A percentile compares a stretch with the other conserved stretches of the same genome.
These are phyloP conservation scores for Radiomyces spectabilis DNA, from an alignment of 192 early-diverging fungal genomes.

Conservation along the genomic window DNA sequence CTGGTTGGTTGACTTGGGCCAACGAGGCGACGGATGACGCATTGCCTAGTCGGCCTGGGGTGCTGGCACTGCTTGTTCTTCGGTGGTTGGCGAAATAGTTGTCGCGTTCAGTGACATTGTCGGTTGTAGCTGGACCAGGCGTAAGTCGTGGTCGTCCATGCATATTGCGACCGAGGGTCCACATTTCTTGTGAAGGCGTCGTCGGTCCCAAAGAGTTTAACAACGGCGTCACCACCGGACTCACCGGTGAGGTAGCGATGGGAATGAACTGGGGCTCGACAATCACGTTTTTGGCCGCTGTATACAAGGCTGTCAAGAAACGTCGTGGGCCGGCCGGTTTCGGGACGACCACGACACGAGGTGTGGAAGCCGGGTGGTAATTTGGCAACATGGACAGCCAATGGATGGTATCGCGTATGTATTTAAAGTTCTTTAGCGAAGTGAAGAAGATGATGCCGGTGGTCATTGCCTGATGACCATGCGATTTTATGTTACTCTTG, in stretches of 20 bases:
- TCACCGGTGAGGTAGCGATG: slow-evolving; percentile 44
- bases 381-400: slow-evolving; percentile 13
- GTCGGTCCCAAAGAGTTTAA: too few relatives aligned
- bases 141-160: too few relatives aligned
- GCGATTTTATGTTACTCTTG: too few relatives aligned
- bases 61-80: too few relatives aligned
- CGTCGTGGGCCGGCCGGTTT: slow-evolving; percentile 57
- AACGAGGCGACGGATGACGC: too few relatives aligned
- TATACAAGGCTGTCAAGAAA: slow-evolving; percentile 48
- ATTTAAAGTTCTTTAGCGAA: slow-evolving; percentile 38
- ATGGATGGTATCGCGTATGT: slow-evolving; percentile 38
- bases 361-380: slow-evolving; percentile 5
- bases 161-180: too few relatives aligned
- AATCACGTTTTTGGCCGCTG: slow-evolving; percentile 38
- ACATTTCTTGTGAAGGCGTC: too few relatives aligned
- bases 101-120: neutral
- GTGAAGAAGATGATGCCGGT: slow-evolving; percentile 49
- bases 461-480: slow-evolving; percentile 21
- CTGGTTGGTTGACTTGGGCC: too few relatives aligned
- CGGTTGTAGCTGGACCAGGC: neutral
- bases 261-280: slow-evolving; percentile 43
- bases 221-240: too few relatives aligned
- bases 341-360: slow-evolving; percentile 48
- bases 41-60: neutral
- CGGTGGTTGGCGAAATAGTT: too few relatives aligned